Evolutionary conservation across 352 stramenopile species (phyloP).

Genomic region (Blastocystis sp.): DNA sequence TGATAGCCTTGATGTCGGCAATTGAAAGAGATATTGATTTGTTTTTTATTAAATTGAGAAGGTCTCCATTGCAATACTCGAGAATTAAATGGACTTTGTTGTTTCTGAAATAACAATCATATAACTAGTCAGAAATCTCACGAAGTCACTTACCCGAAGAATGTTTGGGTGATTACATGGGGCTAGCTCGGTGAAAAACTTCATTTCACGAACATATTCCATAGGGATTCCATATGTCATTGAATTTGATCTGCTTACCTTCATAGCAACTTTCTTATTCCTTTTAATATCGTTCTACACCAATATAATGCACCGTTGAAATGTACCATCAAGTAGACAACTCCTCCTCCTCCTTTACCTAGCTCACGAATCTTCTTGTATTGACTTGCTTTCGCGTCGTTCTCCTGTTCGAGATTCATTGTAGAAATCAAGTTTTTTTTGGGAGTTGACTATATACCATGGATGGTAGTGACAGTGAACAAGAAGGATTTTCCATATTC

Average conservation of each 20-base stretch:
- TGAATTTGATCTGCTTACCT: not conserved
- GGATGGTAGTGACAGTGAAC: not conserved
- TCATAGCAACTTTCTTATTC: slow-evolving; percentile 30
- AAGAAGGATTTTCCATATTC: slow-evolving; percentile 12
- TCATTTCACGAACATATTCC: slow-evolving; percentile 52
- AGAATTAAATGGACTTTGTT: slow-evolving; percentile 1
- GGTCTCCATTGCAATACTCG: slow-evolving; percentile 3
- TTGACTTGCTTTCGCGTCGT: not conserved
- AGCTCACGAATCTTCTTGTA: slow-evolving; percentile 18
- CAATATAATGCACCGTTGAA: not conserved
- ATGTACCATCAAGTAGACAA: not conserved
- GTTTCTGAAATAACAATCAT: slow-evolving; percentile 40
- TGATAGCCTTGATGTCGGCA: slow-evolving; percentile 18
- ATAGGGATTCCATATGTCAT: slow-evolving; percentile 1
- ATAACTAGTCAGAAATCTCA: not conserved
- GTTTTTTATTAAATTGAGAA: slow-evolving; percentile 2
- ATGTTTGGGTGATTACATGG: slow-evolving; percentile 26
- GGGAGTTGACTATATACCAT: not conserved
- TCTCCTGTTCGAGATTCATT: not conserved
- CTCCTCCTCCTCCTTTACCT: slow-evolving; percentile 34
- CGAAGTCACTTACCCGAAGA: not conserved
- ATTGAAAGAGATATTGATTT: slow-evolving; percentile 1
- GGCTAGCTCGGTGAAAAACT: slow-evolving; percentile 20
- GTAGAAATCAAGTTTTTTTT: not conserved
- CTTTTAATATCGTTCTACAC: not conserved